Percentiles rank a stretch among this genome's conserved stretches.
These are phyloP conservation scores for Herpetospermum pedunculosum DNA, from an alignment of 306 rosid genomes.

Conservation along the genomic window DNA sequence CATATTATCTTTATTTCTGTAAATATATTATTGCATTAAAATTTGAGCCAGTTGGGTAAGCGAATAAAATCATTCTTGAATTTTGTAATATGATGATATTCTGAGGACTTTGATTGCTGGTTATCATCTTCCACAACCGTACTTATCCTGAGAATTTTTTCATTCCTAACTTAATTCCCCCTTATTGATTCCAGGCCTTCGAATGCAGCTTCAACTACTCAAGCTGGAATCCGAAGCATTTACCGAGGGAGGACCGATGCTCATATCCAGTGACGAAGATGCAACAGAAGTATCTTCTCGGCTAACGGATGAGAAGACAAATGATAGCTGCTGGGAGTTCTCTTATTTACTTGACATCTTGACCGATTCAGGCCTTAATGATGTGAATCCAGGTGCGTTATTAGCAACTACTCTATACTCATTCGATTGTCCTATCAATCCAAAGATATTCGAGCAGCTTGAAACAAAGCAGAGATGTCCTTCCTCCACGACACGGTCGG, in stretches of 20 bases:
- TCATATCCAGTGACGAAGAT: constrained; percentile 56
- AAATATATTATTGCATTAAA: not conserved
- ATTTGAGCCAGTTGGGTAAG: not conserved
- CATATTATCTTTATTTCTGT: not conserved
- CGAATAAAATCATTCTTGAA: not conserved
- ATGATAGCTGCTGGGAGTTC: constrained; percentile 60
- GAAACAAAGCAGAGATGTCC: constrained; percentile 39
- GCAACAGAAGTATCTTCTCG: constrained; percentile 28
- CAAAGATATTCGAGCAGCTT: constrained; percentile 44
- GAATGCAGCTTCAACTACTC: constrained; percentile 85
- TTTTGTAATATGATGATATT: not conserved
- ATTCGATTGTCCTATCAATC: constrained; percentile 45
- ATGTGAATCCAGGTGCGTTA: constrained; percentile 22
- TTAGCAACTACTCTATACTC: constrained; percentile 34
- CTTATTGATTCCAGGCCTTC: constrained; percentile 49
- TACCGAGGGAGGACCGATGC: constrained; percentile 54
- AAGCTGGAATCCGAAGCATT: constrained; percentile 59
- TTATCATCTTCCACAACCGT: not conserved
- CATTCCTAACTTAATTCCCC: not conserved
- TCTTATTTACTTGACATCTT: constrained; percentile 51
- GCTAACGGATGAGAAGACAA: constrained; percentile 17
- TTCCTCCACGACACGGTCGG: constrained; percentile 36
- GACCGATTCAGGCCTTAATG: constrained; percentile 37
- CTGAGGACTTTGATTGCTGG: not conserved
- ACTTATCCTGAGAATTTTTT: not conserved